These are phyloP conservation scores for Saccharata proteae DNA, from an alignment of 2,329 filamentous ascomycete species.

Conservation along the genomic window DNA sequence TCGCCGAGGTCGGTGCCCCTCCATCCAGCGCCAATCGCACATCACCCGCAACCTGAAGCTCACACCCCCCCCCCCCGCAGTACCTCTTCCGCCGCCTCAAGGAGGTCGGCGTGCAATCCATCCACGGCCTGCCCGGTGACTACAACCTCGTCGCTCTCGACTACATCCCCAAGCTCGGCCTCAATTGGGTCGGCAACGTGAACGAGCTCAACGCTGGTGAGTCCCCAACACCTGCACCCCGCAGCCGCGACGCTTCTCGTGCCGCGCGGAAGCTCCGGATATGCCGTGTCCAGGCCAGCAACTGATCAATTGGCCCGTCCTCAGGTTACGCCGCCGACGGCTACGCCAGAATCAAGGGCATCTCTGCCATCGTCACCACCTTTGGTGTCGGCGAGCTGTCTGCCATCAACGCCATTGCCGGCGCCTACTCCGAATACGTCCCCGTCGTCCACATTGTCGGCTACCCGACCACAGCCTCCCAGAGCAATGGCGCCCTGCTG, in stretches of 20 bases:
- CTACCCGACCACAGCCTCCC: constrained; percentile 28
- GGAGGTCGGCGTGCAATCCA: constrained; percentile 35
- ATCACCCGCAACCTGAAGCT: not conserved
- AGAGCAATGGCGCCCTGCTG: constrained; percentile 30
- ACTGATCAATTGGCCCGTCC: not conserved
- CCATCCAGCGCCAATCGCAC: not conserved
- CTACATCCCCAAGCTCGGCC: constrained; percentile 41
- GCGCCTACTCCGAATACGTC: constrained; percentile 34
- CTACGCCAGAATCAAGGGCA: constrained; percentile 34
- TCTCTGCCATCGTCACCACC: constrained; percentile 34
- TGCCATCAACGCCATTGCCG: constrained; percentile 35
- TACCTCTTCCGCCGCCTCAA: constrained; percentile 39
- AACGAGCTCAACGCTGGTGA: constrained; percentile 49
- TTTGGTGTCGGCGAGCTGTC: constrained; percentile 38
- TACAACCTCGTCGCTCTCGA: constrained; percentile 41
- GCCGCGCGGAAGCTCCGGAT: not conserved
- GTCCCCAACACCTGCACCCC: constrained; percentile 7
- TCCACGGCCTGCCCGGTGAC: constrained; percentile 42
- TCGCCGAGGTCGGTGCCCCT: constrained; percentile 37
- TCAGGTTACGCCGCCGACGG: constrained; percentile 35
- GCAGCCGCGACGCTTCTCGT: constrained; percentile 8
- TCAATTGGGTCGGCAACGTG: constrained; percentile 49
- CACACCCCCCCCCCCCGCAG: constrained; percentile 21
- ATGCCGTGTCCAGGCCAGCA: no score
- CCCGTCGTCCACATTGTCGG: constrained; percentile 37